Conservation (phyloP, 1,284 basidiomycete genomes). For the Fomitopsis betulina region DNA sequence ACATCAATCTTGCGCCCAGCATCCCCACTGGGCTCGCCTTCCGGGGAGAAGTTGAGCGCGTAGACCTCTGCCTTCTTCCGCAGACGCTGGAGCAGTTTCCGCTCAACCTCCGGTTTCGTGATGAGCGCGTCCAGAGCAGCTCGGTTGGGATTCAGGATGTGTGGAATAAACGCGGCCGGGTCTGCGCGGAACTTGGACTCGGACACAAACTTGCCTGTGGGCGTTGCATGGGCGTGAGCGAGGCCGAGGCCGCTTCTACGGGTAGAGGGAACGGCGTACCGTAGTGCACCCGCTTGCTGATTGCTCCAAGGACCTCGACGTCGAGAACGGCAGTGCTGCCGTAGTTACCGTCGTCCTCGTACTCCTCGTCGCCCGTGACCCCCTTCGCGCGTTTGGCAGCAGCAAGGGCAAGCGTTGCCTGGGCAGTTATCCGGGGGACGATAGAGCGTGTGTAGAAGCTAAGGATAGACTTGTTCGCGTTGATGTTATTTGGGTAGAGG, state of each 20-base stretch:
- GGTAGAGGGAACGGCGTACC: conserved; percentile 43
- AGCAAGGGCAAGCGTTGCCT: conserved; percentile 58
- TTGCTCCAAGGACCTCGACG: conserved; percentile 89
- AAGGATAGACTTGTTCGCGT: conserved; percentile 85
- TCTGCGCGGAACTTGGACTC: conserved; percentile 91
- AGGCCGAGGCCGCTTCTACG: not conserved
- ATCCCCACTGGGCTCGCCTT: conserved; percentile 50
- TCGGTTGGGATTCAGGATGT: conserved; percentile 79
- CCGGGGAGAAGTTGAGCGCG: conserved; percentile 83
- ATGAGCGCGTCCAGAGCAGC: conserved; percentile 80
- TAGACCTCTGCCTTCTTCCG: conserved; percentile 92
- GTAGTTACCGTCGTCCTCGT: conserved; percentile 95
- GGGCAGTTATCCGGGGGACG: conserved; percentile 78
- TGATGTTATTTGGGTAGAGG: conserved; percentile 80
- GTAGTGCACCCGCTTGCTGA: conserved; percentile 96
- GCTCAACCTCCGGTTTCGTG: conserved; percentile 95
- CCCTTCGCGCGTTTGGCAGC: conserved; percentile 60
- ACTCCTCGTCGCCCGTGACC: conserved; percentile 60
- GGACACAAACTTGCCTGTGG: conserved; percentile 93
- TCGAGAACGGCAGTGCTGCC: conserved; percentile 93
- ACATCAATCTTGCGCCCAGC: conserved; percentile 78
- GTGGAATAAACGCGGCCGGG: conserved; percentile 87
- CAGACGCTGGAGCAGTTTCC: conserved; percentile 79
- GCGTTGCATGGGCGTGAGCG: not conserved
- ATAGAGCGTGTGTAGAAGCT: conserved; percentile 84